These are phyloP conservation scores for Podospora pseudopauciseta DNA, from an alignment of 495 filamentous ascomycete species.

Conservation along the genomic window DNA sequence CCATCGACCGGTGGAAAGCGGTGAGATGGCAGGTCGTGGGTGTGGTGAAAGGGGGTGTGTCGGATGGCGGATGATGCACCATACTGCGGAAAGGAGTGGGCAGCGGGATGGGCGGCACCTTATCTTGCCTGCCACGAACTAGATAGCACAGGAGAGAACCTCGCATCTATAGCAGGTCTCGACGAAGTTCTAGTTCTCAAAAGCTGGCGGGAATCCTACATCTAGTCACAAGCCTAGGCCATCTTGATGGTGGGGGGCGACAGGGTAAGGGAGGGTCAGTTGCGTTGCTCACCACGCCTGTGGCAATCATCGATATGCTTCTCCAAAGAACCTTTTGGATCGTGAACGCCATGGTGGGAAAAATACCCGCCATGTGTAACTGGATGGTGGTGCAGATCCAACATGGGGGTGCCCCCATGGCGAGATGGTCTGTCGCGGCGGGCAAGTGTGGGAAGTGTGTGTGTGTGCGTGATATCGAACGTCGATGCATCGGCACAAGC, in stretches of 20 bases:
- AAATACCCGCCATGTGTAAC: neutral
- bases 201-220: neutral
- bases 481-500: slow-evolving; percentile 5
- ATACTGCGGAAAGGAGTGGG: neutral
- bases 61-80: slow-evolving; percentile 11
- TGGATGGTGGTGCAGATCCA: neutral
- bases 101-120: neutral
- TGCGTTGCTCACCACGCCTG: neutral
- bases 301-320: neutral
- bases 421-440: neutral
- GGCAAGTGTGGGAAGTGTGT: neutral
- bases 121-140: slow-evolving; percentile 5
- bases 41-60: neutral
- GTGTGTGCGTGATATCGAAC: neutral
- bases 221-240: neutral
- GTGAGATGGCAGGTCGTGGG: neutral
- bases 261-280: neutral
- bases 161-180: neutral
- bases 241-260: neutral
- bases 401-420: neutral
- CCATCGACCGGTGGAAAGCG: neutral
- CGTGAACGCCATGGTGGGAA: neutral
- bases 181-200: neutral
- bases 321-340: neutral
- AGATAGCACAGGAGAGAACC: neutral